These are phyloP conservation scores for Chrysochromulina parva DNA, from an alignment of 78 protist species.

Conservation along the genomic window DNA sequence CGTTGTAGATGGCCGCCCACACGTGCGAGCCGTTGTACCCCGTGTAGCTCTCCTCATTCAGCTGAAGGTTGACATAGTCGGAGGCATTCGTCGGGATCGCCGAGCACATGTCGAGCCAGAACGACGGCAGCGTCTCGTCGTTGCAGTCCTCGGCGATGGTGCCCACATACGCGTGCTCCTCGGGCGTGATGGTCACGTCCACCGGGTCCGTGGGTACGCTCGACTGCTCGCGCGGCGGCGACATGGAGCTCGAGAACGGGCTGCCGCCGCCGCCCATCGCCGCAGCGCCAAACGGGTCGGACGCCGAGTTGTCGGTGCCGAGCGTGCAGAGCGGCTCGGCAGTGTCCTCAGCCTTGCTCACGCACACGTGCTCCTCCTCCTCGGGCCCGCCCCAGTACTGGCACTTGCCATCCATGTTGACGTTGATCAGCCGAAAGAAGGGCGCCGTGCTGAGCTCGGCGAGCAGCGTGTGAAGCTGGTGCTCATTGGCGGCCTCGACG, in stretches of 20 bases:
- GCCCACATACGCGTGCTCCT: not conserved
- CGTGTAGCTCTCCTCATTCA: slow-evolving; percentile 43
- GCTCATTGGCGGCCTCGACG: slow-evolving; percentile 56
- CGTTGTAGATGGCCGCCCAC: slow-evolving; percentile 44
- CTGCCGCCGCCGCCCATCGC: not conserved
- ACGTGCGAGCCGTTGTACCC: slow-evolving; percentile 22
- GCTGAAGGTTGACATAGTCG: slow-evolving; percentile 35
- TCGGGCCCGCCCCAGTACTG: not conserved
- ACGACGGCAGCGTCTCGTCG: slow-evolving; percentile 39
- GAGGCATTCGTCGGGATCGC: slow-evolving; percentile 39
- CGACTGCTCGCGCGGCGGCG: not conserved
- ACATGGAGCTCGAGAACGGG: not conserved
- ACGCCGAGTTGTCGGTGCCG: not conserved
- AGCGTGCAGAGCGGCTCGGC: not conserved
- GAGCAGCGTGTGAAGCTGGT: slow-evolving; percentile 44
- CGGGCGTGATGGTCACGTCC: slow-evolving; percentile 19
- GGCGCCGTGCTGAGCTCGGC: slow-evolving; percentile 41
- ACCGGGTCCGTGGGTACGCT: not conserved
- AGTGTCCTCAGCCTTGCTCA: not conserved
- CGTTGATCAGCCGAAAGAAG: slow-evolving; percentile 52
- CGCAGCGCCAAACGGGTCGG: not conserved
- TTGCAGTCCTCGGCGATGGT: not conserved
- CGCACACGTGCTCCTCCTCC: not conserved
- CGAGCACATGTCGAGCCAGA: slow-evolving; percentile 63
- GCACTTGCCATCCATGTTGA: slow-evolving; percentile 44